phyloP scores from a whole-genome alignment of 805 yeast genomes.

The Candida sanyiensis region DNA sequence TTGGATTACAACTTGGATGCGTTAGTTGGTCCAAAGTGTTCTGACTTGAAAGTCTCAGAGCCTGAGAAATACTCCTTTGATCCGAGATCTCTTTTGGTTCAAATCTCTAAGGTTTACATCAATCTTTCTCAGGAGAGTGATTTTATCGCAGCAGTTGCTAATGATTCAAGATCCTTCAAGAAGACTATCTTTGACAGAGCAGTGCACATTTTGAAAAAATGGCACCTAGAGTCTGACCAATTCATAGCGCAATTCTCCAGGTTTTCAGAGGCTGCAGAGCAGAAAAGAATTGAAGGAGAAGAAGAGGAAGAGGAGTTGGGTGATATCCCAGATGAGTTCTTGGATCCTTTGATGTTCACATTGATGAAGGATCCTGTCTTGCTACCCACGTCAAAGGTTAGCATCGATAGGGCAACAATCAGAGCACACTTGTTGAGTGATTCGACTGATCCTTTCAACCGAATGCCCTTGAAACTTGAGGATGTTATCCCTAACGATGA shows the following conservation, averaged over 20 bases:
- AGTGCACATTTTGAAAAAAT: constrained; percentile 51
- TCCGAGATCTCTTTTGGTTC: constrained; percentile 65
- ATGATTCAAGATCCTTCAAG: constrained; percentile 87
- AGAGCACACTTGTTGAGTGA: constrained; percentile 92
- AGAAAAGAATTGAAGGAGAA: constrained; percentile 55
- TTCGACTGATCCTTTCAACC: constrained; percentile 94
- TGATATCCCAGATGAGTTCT: constrained; percentile 91
- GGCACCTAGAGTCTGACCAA: constrained; percentile 47
- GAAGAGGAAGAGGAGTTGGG: constrained; percentile 85
- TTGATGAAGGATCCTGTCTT: constrained; percentile 94
- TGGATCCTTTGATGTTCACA: constrained; percentile 95
- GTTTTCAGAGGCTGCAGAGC: constrained; percentile 65
- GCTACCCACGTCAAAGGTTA: constrained; percentile 80
- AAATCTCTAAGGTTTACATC: constrained; percentile 68
- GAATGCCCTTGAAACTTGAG: constrained; percentile 83
- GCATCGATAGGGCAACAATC: constrained; percentile 85
- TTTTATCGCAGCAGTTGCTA: constrained; percentile 75
- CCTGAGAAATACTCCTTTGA: constrained; percentile 82
- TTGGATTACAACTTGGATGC: constrained; percentile 84
- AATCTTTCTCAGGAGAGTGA: constrained; percentile 59
- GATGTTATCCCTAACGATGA: constrained; percentile 80
- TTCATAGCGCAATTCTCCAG: constrained; percentile 44
- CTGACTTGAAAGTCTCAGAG: constrained; percentile 75
- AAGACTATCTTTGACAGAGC: constrained; percentile 66
- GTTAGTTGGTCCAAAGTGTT: constrained; percentile 93